Evolutionary conservation across 345 rosid genomes (phyloP).

Genomic region (Brassica carinata): DNA sequence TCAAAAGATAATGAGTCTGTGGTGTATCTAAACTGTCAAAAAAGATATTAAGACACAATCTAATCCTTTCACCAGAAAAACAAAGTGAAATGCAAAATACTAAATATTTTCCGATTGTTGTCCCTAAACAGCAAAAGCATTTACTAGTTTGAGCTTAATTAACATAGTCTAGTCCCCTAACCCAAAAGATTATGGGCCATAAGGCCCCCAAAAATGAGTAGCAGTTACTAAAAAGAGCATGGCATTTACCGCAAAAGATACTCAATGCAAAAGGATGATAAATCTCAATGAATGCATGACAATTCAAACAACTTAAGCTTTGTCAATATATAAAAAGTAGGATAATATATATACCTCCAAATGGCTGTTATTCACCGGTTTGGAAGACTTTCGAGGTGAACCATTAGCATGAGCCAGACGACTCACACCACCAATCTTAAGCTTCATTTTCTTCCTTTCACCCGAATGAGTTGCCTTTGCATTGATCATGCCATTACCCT

Average conservation of each 20-base stretch:
- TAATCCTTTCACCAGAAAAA: background rate
- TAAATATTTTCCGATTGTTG: background rate
- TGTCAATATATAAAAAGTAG: conserved; percentile 5
- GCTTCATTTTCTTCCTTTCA: conserved; percentile 69
- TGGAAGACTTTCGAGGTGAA: conserved; percentile 46
- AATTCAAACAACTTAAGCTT: conserved; percentile 7
- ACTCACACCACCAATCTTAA: conserved; percentile 59
- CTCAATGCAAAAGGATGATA: conserved; percentile 13
- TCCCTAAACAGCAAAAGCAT: conserved; percentile 26
- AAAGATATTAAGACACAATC: conserved; percentile 25
- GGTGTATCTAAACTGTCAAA: conserved; percentile 32
- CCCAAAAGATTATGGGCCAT: conserved; percentile 5
- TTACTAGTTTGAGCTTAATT: conserved; percentile 12
- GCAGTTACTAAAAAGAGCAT: background rate
- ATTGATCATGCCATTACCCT: conserved; percentile 26
- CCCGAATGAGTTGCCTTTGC: conserved; percentile 50
- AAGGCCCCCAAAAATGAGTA: conserved; percentile 8
- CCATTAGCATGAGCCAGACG: conserved; percentile 63
- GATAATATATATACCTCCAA: conserved; percentile 51
- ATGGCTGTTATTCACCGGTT: conserved; percentile 47
- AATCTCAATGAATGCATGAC: background rate
- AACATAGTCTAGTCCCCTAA: background rate
- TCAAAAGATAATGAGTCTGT: conserved; percentile 25
- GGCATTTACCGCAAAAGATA: background rate
- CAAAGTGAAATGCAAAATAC: conserved; percentile 13